phyloP scores from a whole-genome alignment of 2,329 filamentous ascomycete species.

The Fusarium solani-melongenae region DNA sequence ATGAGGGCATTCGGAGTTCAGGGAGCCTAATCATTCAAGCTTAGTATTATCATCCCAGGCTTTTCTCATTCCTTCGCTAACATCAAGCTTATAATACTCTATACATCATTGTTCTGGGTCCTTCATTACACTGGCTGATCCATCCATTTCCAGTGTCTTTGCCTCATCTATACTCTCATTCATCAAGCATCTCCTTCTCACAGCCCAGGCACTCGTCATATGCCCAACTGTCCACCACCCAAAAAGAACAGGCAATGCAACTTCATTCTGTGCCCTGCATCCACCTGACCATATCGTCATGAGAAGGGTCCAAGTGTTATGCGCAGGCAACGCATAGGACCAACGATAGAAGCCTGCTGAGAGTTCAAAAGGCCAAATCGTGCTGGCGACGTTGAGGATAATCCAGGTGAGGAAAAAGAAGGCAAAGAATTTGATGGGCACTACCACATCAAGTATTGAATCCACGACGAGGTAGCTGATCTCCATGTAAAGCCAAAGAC shows the following conservation, averaged over 20 bases:
- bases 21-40: background rate
- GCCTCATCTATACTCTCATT: background rate
- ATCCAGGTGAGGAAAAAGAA: slow-evolving; percentile 21
- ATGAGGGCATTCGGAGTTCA: background rate
- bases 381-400: slow-evolving; percentile 11
- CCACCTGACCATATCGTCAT: background rate
- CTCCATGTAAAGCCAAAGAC: background rate
- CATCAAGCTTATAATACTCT: background rate
- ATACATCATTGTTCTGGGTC: background rate
- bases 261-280: background rate
- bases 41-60: background rate
- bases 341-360: slow-evolving; percentile 1
- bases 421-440: slow-evolving; percentile 5
- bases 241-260: background rate
- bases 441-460: background rate
- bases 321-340: background rate
- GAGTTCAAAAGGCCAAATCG: slow-evolving; percentile 9
- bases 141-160: background rate
- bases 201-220: background rate
- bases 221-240: background rate
- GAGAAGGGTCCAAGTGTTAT: background rate
- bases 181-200: background rate
- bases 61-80: background rate
- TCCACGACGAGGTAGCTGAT: background rate
- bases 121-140: background rate